These are phyloP conservation scores for Tubosaeta brunneosetosa DNA, from an alignment of 768 basidiomycete genomes.

Conservation along the genomic window DNA sequence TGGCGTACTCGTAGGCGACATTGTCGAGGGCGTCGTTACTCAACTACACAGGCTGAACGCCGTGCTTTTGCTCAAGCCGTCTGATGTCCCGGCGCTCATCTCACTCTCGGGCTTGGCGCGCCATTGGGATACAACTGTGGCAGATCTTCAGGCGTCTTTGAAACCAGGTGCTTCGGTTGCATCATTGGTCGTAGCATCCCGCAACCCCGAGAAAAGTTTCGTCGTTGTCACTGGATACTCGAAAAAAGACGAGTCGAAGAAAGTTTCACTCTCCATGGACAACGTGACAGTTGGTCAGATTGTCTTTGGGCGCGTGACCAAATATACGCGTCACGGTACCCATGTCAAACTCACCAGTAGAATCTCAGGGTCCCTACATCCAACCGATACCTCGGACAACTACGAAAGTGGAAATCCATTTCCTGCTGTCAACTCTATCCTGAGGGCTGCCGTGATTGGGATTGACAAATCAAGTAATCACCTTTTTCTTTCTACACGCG, in stretches of 20 bases:
- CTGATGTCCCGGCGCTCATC: constrained; percentile 71
- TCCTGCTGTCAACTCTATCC: constrained; percentile 57
- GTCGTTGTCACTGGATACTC: constrained; percentile 79
- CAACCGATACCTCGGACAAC: constrained; percentile 79
- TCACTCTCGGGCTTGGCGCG: constrained; percentile 87
- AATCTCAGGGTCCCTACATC: constrained; percentile 73
- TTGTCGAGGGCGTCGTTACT: constrained; percentile 62
- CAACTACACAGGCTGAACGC: constrained; percentile 86
- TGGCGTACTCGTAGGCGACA: constrained; percentile 71
- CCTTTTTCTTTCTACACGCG: constrained; percentile 75
- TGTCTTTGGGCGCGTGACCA: constrained; percentile 75
- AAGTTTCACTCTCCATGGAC: constrained; percentile 57
- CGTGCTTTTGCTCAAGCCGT: constrained; percentile 67
- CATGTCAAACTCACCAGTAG: constrained; percentile 70
- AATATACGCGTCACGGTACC: constrained; percentile 66
- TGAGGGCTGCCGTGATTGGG: constrained; percentile 67
- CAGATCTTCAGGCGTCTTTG: constrained; percentile 59
- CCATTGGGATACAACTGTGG: constrained; percentile 57
- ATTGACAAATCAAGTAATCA: constrained; percentile 65
- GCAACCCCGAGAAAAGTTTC: constrained; percentile 79
- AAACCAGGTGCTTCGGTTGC: constrained; percentile 66
- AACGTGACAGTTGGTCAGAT: constrained; percentile 66
- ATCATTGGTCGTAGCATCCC: constrained; percentile 84
- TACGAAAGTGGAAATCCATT: constrained; percentile 56
- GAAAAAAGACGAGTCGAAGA: constrained; percentile 49